Evolutionary conservation across 805 yeast genomes (phyloP).

Genomic region (Hanseniaspora mollemarum): DNA sequence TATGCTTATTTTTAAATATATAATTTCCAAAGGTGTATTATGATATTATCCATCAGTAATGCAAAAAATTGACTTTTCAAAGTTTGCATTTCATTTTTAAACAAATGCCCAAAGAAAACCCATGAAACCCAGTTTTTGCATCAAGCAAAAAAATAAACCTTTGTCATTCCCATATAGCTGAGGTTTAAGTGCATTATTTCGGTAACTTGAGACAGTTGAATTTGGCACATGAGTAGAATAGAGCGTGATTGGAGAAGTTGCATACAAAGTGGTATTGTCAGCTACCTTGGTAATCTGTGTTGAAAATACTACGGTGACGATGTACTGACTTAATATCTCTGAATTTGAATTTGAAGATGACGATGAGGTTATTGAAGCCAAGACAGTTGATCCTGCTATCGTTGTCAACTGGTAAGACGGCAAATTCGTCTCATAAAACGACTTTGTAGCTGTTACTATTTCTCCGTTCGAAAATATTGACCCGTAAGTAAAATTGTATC

Average conservation of each 20-base stretch:
- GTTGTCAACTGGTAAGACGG: conserved; percentile 11
- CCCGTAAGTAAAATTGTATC: conserved; percentile 19
- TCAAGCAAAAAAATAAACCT: too few species aligned
- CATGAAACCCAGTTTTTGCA: neutral
- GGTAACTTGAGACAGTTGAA: neutral
- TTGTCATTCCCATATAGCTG: neutral
- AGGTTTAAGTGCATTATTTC: neutral
- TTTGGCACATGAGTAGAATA: neutral
- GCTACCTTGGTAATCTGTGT: neutral
- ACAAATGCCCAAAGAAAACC: neutral
- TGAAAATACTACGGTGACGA: neutral
- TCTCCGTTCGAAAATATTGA: conserved; percentile 27
- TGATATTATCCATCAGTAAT: too few species aligned
- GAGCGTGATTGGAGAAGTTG: neutral
- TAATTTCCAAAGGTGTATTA: too few species aligned
- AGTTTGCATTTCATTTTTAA: too few species aligned
- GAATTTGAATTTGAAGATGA: neutral
- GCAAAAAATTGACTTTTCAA: too few species aligned
- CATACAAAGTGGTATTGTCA: neutral
- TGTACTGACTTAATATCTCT: neutral
- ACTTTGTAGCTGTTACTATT: conserved; percentile 25
- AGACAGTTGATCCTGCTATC: conserved; percentile 16
- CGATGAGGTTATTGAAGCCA: neutral
- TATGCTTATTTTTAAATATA: too few species aligned
- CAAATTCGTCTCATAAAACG: conserved; percentile 26